phyloP scores from a whole-genome alignment of 2,329 filamentous ascomycete species.

The Septoria petroselini region DNA sequence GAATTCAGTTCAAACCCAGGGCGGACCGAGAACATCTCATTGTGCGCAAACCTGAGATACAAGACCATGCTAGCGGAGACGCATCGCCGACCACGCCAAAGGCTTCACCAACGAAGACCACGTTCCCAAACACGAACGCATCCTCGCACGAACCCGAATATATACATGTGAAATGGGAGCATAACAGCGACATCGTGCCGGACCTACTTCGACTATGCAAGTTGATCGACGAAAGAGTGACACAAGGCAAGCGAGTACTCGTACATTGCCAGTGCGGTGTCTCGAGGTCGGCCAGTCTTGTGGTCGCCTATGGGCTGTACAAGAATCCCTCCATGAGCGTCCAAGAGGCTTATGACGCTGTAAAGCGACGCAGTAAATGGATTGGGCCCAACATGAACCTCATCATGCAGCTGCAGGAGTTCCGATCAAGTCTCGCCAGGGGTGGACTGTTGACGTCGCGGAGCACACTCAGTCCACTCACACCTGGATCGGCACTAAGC shows the following conservation, averaged over 20 bases:
- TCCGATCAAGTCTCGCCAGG: constrained; percentile 51
- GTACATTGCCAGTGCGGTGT: constrained; percentile 85
- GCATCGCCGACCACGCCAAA: constrained; percentile 52
- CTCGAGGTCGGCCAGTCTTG: constrained; percentile 78
- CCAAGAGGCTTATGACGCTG: constrained; percentile 78
- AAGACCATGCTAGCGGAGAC: constrained; percentile 17
- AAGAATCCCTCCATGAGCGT: constrained; percentile 72
- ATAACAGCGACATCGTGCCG: constrained; percentile 79
- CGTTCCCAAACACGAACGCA: constrained; percentile 16
- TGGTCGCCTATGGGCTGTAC: constrained; percentile 81
- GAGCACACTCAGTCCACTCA: constrained; percentile 36
- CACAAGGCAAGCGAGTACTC: constrained; percentile 72
- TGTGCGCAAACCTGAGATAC: constrained; percentile 4
- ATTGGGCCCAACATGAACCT: constrained; percentile 90
- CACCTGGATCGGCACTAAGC: constrained; percentile 35
- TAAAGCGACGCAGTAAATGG: constrained; percentile 78
- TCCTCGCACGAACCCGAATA: constrained; percentile 64
- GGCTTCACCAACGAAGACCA: constrained; percentile 47
- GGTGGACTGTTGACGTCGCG: constrained; percentile 38
- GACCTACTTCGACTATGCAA: constrained; percentile 74
- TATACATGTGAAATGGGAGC: constrained; percentile 83
- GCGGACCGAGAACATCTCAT: constrained; percentile 16
- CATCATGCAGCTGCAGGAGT: constrained; percentile 85
- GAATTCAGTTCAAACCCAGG: constrained; percentile 38
- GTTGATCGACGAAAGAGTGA: constrained; percentile 68